These are phyloP conservation scores for Xerocomus potaroensis DNA, from an alignment of 768 basidiomycete species.

Conservation along the genomic window DNA sequence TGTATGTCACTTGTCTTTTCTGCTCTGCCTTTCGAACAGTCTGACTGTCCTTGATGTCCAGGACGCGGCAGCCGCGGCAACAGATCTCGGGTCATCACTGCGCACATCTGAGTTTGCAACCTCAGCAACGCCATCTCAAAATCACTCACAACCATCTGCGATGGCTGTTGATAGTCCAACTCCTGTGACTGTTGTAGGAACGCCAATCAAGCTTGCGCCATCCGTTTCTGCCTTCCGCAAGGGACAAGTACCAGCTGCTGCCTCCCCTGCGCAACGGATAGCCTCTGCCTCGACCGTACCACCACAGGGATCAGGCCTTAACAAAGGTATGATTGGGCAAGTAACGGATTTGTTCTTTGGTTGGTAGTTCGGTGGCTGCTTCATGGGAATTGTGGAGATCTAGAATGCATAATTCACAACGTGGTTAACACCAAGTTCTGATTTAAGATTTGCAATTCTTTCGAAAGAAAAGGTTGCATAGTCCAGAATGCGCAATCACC, in stretches of 20 bases:
- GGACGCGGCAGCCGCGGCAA: slow-evolving; percentile 56
- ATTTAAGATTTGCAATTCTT: neutral
- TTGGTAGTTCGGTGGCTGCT: slow-evolving; percentile 49
- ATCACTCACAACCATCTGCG: slow-evolving; percentile 31
- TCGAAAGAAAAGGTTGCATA: neutral
- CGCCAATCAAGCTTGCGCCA: slow-evolving; percentile 68
- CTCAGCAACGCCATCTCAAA: slow-evolving; percentile 7
- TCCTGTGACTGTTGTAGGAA: slow-evolving; percentile 49
- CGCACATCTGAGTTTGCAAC: slow-evolving; percentile 17
- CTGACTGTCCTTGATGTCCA: slow-evolving; percentile 24
- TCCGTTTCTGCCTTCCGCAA: slow-evolving; percentile 70
- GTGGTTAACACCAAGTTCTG: no score
- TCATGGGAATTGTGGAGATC: neutral
- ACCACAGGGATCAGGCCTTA: slow-evolving; percentile 33
- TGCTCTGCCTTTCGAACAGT: neutral
- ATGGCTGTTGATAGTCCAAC: slow-evolving; percentile 48
- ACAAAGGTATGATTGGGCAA: slow-evolving; percentile 64
- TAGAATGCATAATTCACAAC: neutral
- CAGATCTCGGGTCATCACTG: slow-evolving; percentile 42
- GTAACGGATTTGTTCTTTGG: slow-evolving; percentile 80
- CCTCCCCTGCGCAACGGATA: slow-evolving; percentile 23
- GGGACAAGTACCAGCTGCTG: slow-evolving; percentile 27
- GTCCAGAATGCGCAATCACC: no score
- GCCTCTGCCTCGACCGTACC: slow-evolving; percentile 6
- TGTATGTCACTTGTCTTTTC: slow-evolving; percentile 41